Conservation (phyloP, 192 early-diverging fungal genomes). For the Backusella psychrophila region DNA sequence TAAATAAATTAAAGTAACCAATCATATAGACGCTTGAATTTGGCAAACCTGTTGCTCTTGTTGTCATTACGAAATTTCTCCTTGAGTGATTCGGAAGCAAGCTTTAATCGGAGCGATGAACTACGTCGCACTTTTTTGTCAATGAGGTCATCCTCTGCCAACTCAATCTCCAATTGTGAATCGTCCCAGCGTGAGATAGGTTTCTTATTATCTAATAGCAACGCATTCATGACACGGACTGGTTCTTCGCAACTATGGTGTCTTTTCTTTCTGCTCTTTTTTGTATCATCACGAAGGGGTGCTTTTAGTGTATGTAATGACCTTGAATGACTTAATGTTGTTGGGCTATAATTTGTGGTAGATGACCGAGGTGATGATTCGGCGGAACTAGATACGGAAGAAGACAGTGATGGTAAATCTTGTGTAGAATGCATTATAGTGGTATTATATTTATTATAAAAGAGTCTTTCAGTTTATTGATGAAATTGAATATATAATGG, state of each 20-base stretch:
- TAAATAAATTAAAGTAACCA: conserved; percentile 10
- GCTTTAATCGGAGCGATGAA: conserved; percentile 15
- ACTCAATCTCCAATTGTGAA: conserved; percentile 15
- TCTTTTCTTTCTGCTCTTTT: not conserved
- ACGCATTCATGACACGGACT: not conserved
- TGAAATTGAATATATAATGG: not conserved
- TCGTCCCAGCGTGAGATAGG: conserved; percentile 12
- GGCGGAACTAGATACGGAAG: not conserved
- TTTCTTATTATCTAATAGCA: not conserved
- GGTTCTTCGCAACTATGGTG: conserved; percentile 1
- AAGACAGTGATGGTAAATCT: conserved; percentile 11
- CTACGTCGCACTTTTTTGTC: conserved; percentile 15
- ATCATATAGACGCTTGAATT: conserved; percentile 6
- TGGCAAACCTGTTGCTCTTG: not conserved
- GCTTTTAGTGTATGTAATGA: conserved; percentile 3
- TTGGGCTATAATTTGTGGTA: not conserved
- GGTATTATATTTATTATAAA: not conserved
- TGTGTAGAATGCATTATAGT: not conserved
- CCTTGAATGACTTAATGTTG: conserved; percentile 5
- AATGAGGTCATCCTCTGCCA: conserved; percentile 19
- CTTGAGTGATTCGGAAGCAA: not conserved
- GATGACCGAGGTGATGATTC: conserved; percentile 4
- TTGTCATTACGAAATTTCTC: not conserved
- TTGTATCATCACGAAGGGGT: not conserved
- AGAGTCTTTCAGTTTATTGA: not conserved